These are phyloP conservation scores for Elongisporangium senticosum DNA, from an alignment of 352 stramenopile species.

Conservation along the genomic window DNA sequence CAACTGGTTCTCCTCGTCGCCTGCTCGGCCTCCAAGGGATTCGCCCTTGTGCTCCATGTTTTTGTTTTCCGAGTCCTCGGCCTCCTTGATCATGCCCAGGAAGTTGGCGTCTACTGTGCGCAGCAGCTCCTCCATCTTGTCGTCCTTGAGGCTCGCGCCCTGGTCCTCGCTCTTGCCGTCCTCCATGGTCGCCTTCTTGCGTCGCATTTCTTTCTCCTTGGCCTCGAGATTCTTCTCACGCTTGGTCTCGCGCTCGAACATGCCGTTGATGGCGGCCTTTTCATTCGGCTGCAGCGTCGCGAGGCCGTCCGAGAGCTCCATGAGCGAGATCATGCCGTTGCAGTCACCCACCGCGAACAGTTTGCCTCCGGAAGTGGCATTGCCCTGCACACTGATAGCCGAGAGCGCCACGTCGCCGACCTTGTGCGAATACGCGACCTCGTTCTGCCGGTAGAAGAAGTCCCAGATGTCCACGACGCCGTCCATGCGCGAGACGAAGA, in stretches of 20 bases:
- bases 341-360: conserved; percentile 93
- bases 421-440: conserved; percentile 97
- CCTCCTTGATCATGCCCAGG: conserved; percentile 95
- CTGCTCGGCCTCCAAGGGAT: conserved; percentile 20
- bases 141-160: conserved; percentile 68
- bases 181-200: conserved; percentile 78
- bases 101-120: conserved; percentile 93
- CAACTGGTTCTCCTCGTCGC: conserved; percentile 26
- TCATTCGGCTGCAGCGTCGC: conserved; percentile 90
- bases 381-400: conserved; percentile 91
- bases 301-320: conserved; percentile 93
- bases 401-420: conserved; percentile 90
- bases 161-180: conserved; percentile 73
- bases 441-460: conserved; percentile 96
- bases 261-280: conserved; percentile 92
- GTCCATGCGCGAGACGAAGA: conserved; percentile 96
- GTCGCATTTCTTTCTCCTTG: conserved; percentile 84
- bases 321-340: conserved; percentile 95
- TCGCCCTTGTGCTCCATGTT: conserved; percentile 82
- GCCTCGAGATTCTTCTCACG: conserved; percentile 93
- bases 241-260: conserved; percentile 97
- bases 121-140: conserved; percentile 93
- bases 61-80: conserved; percentile 89
- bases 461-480: conserved; percentile 98
- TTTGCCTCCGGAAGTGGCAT: conserved; percentile 82